Evolutionary conservation across 305 asterid species (phyloP), one percentile per base, ranked within the genome.

Genomic region (Solanum chacoense): DNA sequence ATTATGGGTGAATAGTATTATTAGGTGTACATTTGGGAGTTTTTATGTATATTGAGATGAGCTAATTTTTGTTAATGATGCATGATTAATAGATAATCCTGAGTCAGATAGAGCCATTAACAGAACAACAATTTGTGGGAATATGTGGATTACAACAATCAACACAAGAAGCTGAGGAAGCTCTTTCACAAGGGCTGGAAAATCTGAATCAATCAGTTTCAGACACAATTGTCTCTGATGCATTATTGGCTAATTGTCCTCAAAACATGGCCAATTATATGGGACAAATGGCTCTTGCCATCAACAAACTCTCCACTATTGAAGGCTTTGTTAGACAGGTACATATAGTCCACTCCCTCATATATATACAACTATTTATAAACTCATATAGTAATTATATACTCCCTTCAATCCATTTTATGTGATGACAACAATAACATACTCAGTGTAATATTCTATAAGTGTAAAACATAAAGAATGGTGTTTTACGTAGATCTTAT

Each of bases 81-180:
- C 3, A 26, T 78, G 88, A 11, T 29, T 37, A 40, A 28, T 88
- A 95, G 99, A 83, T 96, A 40, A 89, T 95, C 13, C 26, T 93
- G 84, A 85, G 89, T 24, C 92, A 93, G 37, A 69, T 95, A 34
- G 97, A 96, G 94, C 94, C 95, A 20, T 65, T 95, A 76, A 92
- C 94, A 4, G 98, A 96, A 93, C 93, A 92, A 16, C 98, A 95
- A 42, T 45, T 94, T 32, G 77, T 93, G 92, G 97, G 94, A 36
- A 92, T 96, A 3, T 93, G 91, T 77, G 93, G 92, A 1, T 69
- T 96, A 65, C 98, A 95, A 72, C 96, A 94, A 84, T 90, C 95
- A 0, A 93, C 98, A 3, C 93, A 91, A 76, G 96, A 95, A 89
- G 97, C 96, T 2, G 99, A 96, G 89, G 97, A 94, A 34, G 96